phyloP scores from a whole-genome alignment of 805 yeast genomes.

The Priceomyces castillae region DNA sequence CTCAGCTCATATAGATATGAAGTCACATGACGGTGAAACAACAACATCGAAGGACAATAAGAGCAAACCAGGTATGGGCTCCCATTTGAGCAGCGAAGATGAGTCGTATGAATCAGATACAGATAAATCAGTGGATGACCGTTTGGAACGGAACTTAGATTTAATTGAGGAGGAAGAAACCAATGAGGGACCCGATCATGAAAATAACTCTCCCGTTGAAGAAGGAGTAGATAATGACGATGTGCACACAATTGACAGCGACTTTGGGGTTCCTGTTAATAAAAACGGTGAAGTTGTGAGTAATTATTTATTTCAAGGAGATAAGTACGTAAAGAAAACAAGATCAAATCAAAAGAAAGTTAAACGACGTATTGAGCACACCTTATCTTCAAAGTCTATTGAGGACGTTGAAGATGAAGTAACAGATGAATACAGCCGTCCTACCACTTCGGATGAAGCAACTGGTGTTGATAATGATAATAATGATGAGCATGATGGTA shows the following conservation, averaged over 20 bases:
- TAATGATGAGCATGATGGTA: constrained; percentile 16
- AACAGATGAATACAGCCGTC: not conserved
- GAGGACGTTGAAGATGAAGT: not conserved
- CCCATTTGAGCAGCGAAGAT: constrained; percentile 1
- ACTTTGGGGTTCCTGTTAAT: constrained; percentile 28
- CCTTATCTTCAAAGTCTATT: too few species aligned
- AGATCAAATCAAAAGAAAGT: not conserved
- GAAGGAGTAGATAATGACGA: constrained; percentile 18
- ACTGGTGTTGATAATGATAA: constrained; percentile 10
- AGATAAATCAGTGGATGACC: not conserved
- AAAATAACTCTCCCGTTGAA: constrained; percentile 14
- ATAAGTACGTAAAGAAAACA: too few species aligned
- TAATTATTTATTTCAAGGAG: too few species aligned
- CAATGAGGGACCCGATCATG: constrained; percentile 13
- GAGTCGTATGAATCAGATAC: not conserved
- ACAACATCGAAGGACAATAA: not conserved
- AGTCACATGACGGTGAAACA: constrained; percentile 5
- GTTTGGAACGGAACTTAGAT: constrained; percentile 13
- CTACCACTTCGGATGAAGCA: constrained; percentile 11
- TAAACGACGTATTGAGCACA: too few species aligned
- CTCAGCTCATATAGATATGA: constrained; percentile 7
- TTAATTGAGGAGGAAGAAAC: constrained; percentile 16
- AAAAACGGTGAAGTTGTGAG: constrained; percentile 18
- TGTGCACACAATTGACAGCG: constrained; percentile 26
- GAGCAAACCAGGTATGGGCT: not conserved